Base-by-base conservation (phyloP, 1,284 basidiomycete species). In the Ceratobasidium sp. region DNA sequence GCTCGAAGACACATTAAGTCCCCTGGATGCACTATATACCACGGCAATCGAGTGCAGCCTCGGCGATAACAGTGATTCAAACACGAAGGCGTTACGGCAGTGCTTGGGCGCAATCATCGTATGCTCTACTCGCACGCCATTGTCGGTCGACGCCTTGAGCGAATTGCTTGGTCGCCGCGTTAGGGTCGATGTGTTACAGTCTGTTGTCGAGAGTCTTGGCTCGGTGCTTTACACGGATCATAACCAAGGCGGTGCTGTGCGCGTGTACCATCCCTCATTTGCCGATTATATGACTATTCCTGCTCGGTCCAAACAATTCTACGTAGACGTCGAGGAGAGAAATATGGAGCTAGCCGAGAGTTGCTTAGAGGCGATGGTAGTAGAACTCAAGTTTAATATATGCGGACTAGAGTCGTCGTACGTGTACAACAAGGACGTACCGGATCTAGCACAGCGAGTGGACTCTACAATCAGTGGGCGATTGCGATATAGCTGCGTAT, bases 331-430 rank as follows among this genome's bases (percentile, higher is more conserved):
- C 7, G 19, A 1, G 22, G 22, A 61, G 11, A 56, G 52, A 43
- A 67, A 76, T 34, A 44, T 46, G 8, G 34, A 57, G 9, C 40
- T 69, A 13, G 67, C 54, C 2, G 40, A 11, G 3, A 7, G 67
- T 11, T 69, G 67, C 22, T 9, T 69, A 11, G n/a, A 43, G 34
- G 25, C 17, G 32, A 56, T 69, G 67, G 43, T 7, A 9, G 22
- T 1, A 13, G 52, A 69, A n/a, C 67, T 69, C 2, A 56, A 40
- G 29, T 69, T 69, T 37, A 69, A 69, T 44, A 69, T 69, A 37
- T 69, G 67, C n/a, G 67, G 67, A 25, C 37, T 69, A n/a, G 67
- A 69, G 52, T 44, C 67, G 29, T 69, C 67, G 25, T 52, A 69
- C 25, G 25, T 29, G n/a, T 22, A 15, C 7, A 61, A 71, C 44